Evolutionary conservation across 2,329 filamentous ascomycete species (phyloP).

Genomic region (Clarireedia hainanense): DNA sequence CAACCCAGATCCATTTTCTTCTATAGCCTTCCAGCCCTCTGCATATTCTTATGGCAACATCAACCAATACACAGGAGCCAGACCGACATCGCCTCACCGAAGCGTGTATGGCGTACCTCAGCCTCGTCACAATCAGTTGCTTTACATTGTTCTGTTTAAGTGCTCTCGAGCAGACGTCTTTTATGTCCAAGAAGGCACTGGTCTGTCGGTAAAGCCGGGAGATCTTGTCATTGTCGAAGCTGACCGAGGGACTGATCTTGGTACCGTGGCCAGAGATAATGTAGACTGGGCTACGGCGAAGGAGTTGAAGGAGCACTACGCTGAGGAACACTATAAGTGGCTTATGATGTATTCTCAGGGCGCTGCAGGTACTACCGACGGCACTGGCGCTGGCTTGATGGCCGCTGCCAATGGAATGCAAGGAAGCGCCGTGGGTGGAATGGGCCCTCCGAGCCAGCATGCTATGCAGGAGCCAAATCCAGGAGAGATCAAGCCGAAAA

Average conservation of each 20-base stretch:
- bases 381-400: constrained; percentile 53
- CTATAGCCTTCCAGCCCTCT: constrained; percentile 14
- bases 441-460: constrained; percentile 68
- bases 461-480: constrained; percentile 63
- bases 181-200: constrained; percentile 93
- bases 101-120: constrained; percentile 54
- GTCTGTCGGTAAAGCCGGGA: constrained; percentile 79
- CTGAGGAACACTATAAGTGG: constrained; percentile 95
- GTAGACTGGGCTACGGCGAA: constrained; percentile 84
- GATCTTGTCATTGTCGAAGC: constrained; percentile 97
- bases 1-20: constrained; percentile 17
- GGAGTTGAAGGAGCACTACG: constrained; percentile 82
- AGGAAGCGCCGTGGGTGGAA: constrained; percentile 66
- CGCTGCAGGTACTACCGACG: constrained; percentile 54
- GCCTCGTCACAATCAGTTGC: constrained; percentile 57
- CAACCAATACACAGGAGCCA: constrained; percentile 25
- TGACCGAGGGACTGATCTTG: constrained; percentile 90
- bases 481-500: constrained; percentile 82
- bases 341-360: constrained; percentile 96
- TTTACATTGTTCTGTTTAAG: constrained; percentile 94
- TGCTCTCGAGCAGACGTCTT: constrained; percentile 93
- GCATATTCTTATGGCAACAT: constrained; percentile 21
- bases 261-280: constrained; percentile 82
- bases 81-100: constrained; percentile 53
- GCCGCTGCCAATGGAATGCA: constrained; percentile 56